Percentiles rank a stretch among this genome's conserved stretches.
Conservation (phyloP, 2,329 filamentous ascomycete species). For the Aspergillus ibericus region DNA sequence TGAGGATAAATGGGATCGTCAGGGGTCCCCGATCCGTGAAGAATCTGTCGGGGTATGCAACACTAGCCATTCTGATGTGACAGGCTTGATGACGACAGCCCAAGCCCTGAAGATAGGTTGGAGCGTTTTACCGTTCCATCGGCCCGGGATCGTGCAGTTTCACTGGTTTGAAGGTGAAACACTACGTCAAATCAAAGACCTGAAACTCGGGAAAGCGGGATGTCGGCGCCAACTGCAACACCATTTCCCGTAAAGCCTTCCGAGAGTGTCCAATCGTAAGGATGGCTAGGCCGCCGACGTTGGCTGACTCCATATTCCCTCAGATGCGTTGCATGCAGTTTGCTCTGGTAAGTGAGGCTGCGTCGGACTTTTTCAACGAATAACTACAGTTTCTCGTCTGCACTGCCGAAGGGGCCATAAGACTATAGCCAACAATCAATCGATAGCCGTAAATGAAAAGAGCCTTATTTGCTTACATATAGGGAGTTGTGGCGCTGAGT, state of each 20-base stretch:
- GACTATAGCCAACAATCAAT: no score
- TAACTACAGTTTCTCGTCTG: not conserved
- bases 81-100: not conserved
- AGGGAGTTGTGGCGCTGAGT: no score
- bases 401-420: not conserved
- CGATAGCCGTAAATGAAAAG: no score
- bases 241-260: not conserved
- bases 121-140: not conserved
- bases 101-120: not conserved
- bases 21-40: not conserved
- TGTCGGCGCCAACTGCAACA: conserved; percentile 1
- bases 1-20: not conserved
- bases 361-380: not conserved
- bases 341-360: not conserved
- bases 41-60: not conserved
- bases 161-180: not conserved
- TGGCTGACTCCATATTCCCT: not conserved
- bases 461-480: no score
- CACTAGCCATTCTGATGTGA: not conserved
- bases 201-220: not conserved
- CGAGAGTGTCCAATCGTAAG: not conserved
- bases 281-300: not conserved
- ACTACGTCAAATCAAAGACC: not conserved
- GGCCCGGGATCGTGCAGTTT: not conserved
- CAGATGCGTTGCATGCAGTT: not conserved